Evolutionary conservation across 495 filamentous ascomycete species (phyloP).

Genomic region (Usnea hakonensis): DNA sequence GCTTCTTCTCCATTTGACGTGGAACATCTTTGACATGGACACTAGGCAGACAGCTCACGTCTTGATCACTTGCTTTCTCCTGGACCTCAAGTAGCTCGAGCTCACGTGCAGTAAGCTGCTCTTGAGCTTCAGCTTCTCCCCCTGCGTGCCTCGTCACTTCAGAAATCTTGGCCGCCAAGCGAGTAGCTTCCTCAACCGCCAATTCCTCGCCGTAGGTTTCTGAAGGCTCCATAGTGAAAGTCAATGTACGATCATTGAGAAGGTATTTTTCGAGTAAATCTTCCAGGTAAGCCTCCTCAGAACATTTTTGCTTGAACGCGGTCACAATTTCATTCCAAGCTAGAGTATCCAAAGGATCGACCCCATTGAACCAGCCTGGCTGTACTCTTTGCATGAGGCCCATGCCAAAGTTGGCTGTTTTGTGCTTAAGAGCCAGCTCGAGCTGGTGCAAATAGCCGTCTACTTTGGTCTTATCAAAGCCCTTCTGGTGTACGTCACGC

Average conservation of each 20-base stretch:
- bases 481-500: constrained; percentile 53
- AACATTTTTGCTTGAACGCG: constrained; percentile 66
- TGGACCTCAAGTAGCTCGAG: constrained; percentile 76
- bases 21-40: constrained; percentile 83
- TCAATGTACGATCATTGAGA: constrained; percentile 74
- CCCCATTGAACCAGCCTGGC: constrained; percentile 88
- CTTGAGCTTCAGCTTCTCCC: constrained; percentile 59
- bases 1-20: constrained; percentile 61
- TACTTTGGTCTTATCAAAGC: constrained; percentile 83
- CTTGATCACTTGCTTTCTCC: constrained; percentile 68
- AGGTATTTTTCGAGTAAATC: constrained; percentile 82
- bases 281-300: constrained; percentile 71
- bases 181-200: constrained; percentile 65
- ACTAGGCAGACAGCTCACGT: constrained; percentile 80
- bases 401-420: constrained; percentile 91
- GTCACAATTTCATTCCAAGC: constrained; percentile 82
- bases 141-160: constrained; percentile 61
- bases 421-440: constrained; percentile 84
- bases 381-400: constrained; percentile 79
- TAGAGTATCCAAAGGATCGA: constrained; percentile 82
- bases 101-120: constrained; percentile 64
- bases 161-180: constrained; percentile 61
- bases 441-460: constrained; percentile 90
- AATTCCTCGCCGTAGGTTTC: constrained; percentile 62
- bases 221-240: constrained; percentile 90